Conservation (phyloP, 2,329 filamentous ascomycete species). For the Gaeumannomyces tritici region DNA sequence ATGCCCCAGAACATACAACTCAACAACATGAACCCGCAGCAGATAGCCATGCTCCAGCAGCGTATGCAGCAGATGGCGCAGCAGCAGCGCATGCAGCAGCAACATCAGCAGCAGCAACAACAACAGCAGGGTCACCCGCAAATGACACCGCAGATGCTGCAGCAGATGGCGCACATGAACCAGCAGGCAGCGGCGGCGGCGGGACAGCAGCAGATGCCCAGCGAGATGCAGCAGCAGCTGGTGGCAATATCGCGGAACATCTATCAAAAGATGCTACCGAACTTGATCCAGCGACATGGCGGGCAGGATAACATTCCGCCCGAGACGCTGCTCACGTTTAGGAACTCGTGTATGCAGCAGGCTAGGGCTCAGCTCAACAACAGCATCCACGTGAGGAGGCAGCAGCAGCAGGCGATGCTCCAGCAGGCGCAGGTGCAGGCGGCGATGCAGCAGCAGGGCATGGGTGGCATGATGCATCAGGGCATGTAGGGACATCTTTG, state of each 20-base stretch:
- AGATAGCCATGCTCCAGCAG: constrained; percentile 14
- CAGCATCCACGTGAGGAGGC: constrained; percentile 11
- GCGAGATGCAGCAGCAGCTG: constrained; percentile 7
- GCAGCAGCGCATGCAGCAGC: constrained; percentile 15
- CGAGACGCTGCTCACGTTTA: constrained; percentile 34
- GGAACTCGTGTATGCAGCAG: constrained; percentile 26
- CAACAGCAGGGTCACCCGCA: constrained; percentile 13
- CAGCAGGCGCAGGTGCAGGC: constrained; percentile 19
- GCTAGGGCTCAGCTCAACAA: constrained; percentile 23
- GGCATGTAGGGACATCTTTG: constrained; percentile 27
- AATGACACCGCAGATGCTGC: constrained; percentile 20
- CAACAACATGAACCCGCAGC: constrained; percentile 21
- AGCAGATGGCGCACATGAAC: constrained; percentile 13
- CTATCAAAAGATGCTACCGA: constrained; percentile 27
- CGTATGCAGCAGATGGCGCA: constrained; percentile 17
- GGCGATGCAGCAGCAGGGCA: constrained; percentile 29
- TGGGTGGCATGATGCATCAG: constrained; percentile 45
- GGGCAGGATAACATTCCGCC: constrained; percentile 31
- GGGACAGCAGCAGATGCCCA: constrained; percentile 8
- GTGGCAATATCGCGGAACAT: constrained; percentile 12
- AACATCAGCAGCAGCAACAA: constrained; percentile 18
- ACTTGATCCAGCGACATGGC: constrained; percentile 26
- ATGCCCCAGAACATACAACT: constrained; percentile 24
- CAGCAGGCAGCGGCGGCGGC: constrained; percentile 1
- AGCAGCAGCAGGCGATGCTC: constrained; percentile 12